Conservation (phyloP, 2,329 filamentous ascomycete genomes). For the Trichophaea hybrida region DNA sequence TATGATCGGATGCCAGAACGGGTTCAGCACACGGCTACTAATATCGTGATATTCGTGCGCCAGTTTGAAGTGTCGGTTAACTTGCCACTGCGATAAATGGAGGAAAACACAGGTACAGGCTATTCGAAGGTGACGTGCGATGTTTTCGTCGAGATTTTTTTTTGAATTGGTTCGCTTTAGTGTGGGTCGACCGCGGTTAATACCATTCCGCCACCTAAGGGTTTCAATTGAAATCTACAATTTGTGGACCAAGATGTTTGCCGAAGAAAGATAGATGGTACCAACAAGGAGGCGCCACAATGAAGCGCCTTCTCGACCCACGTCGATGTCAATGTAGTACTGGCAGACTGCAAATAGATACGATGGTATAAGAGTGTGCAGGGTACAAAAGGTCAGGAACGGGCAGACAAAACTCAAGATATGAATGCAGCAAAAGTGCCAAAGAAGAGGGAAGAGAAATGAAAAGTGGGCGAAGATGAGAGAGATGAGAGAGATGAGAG, state of each 20-base stretch:
- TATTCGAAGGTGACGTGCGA: background rate
- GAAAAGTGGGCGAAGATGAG: background rate
- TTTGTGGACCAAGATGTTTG: background rate
- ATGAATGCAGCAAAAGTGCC: background rate
- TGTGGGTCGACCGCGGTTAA: slow-evolving; percentile 1
- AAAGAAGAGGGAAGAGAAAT: background rate
- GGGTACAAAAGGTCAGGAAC: background rate
- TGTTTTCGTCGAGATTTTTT: background rate
- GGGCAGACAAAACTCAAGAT: background rate
- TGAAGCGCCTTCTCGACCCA: background rate
- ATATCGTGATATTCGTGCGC: background rate
- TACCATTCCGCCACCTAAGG: slow-evolving; percentile 7
- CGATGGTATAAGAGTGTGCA: background rate
- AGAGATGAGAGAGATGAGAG: background rate
- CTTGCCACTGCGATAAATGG: background rate
- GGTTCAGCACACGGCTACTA: background rate
- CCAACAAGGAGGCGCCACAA: background rate
- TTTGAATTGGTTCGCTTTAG: background rate
- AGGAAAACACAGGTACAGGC: background rate
- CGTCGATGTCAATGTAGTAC: background rate
- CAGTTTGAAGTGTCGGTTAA: background rate
- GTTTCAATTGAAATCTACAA: background rate
- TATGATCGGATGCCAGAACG: background rate
- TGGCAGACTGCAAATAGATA: background rate
- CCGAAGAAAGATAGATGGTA: background rate